Evolutionary conservation across 345 rosid species (phyloP).

Genomic region (Pugionium cornutum): DNA sequence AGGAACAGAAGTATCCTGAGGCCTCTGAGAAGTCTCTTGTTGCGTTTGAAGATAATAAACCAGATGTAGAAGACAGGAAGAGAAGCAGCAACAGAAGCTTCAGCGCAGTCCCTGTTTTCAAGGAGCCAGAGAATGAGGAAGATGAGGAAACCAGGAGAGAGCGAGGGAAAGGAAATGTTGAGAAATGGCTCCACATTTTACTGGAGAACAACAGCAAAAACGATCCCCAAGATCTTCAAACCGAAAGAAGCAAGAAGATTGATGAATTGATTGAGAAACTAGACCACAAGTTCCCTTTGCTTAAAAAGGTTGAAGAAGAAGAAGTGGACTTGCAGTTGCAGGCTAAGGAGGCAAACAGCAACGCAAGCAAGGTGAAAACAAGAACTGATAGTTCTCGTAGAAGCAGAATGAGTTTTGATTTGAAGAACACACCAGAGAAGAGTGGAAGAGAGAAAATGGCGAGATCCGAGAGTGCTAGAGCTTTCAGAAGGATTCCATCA

Average conservation of each 20-base stretch:
- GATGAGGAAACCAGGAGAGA: conserved; percentile 73
- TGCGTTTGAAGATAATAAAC: conserved; percentile 41
- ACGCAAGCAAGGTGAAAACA: conserved; percentile 30
- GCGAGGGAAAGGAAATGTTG: conserved; percentile 90
- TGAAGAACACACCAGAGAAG: conserved; percentile 51
- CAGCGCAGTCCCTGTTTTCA: conserved; percentile 35
- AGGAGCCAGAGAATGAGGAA: conserved; percentile 59
- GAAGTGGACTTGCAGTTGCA: conserved; percentile 11
- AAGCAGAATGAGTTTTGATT: conserved; percentile 40
- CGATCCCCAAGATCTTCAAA: conserved; percentile 37
- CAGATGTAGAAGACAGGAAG: conserved; percentile 48
- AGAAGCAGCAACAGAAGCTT: conserved; percentile 31
- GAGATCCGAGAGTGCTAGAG: conserved; percentile 88
- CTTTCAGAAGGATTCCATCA: conserved; percentile 76
- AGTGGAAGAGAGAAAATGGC: conserved; percentile 49
- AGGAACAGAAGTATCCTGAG: conserved; percentile 36
- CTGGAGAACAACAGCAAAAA: conserved; percentile 47
- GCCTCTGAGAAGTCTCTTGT: conserved; percentile 43
- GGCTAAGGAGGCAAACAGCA: conserved; percentile 23
- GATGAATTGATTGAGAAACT: background rate
- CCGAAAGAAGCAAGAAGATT: background rate
- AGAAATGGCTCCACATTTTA: conserved; percentile 92
- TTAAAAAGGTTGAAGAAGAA: conserved; percentile 38
- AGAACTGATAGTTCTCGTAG: conserved; percentile 35
- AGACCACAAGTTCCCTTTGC: conserved; percentile 18